Base-by-base conservation (phyloP, 106 monocot species). In the Ottelia alismoides region DNA sequence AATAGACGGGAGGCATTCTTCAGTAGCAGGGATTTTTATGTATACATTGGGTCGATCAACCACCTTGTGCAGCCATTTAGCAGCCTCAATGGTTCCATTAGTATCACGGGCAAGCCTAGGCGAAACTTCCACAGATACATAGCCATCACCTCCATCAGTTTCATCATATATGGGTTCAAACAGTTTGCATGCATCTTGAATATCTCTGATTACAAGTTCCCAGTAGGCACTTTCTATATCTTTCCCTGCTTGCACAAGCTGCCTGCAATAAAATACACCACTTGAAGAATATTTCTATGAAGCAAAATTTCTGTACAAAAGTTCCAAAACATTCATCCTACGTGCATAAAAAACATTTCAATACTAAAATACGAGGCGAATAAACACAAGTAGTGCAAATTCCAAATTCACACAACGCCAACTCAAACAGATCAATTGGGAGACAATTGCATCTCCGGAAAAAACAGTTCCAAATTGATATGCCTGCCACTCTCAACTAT, bases 21-120 rank as follows among this genome's bases (percentile, higher is more conserved):
- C 94, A n/a, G 94, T 94, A 57, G 94, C 94, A 26, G 94, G 94
- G 31, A 94, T 94, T 66, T 88, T 94, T 52, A 94, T 88, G 58
- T 88, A 88, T 22, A 81, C 94, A 74, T 94, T 94, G 28, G 60
- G 70, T 18, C 84, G 60, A 32, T 78, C 40, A 56, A 88, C 88
- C 31, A 78, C 60, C 61, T 81, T 76, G 66, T 84, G 81, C 52
- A 94, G 74, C 75, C 77, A 94, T 58, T 94, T 88, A 28, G 94
- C 94, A 63, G 88, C 88, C 55, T 88, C 84, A 49, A 88, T 60
- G 29, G 94, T 94, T 28, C 80, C 84, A 24, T 70, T n/a, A 3
- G 88, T 84, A 30, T 94, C 88, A 66, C 79, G 78, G 27, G 94
- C 94, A 64, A 94, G 84, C 55, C 80, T 76, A 25, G 94, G 94